phyloP scores from a whole-genome alignment of 1,284 basidiomycete species.

The Boletellus deceptivus region DNA sequence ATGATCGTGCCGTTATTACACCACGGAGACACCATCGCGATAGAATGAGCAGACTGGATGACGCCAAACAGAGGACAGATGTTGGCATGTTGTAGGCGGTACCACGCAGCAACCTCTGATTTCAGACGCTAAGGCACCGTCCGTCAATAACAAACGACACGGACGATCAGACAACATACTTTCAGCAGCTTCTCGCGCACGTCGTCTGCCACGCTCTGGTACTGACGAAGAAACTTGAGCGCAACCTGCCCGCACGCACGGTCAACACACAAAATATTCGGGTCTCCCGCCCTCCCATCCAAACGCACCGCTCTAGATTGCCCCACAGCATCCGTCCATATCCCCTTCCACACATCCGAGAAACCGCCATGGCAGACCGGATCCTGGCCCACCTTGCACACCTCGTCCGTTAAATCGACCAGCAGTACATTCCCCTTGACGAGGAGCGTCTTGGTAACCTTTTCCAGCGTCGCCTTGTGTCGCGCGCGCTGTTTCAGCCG shows the following conservation, averaged over 20 bases:
- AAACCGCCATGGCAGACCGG: slow-evolving; percentile 52
- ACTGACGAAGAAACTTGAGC: slow-evolving; percentile 54
- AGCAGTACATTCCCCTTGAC: slow-evolving; percentile 48
- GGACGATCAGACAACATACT: slow-evolving; percentile 30
- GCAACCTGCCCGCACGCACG: slow-evolving; percentile 41
- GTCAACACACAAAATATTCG: neutral
- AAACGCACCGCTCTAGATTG: slow-evolving; percentile 36
- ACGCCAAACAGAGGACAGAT: slow-evolving; percentile 52
- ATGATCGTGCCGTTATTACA: slow-evolving; percentile 55
- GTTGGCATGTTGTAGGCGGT: slow-evolving; percentile 50
- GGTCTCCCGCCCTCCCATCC: too few relatives aligned
- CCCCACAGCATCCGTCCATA: slow-evolving; percentile 47
- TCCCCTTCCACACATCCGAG: slow-evolving; percentile 58
- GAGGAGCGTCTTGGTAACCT: slow-evolving; percentile 54
- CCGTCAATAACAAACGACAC: neutral
- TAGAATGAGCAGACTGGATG: slow-evolving; percentile 44
- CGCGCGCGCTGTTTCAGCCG: slow-evolving; percentile 52
- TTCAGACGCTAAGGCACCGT: slow-evolving; percentile 42
- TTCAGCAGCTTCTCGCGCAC: slow-evolving; percentile 51
- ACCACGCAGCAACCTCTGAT: slow-evolving; percentile 53
- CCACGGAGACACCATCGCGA: slow-evolving; percentile 62
- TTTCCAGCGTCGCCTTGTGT: slow-evolving; percentile 51
- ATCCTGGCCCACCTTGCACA: slow-evolving; percentile 36
- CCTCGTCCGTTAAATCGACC: slow-evolving; percentile 54
- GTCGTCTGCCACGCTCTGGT: slow-evolving; percentile 42